phyloP scores from a whole-genome alignment of 352 stramenopile species.

The Nothophytophthora sp. region DNA sequence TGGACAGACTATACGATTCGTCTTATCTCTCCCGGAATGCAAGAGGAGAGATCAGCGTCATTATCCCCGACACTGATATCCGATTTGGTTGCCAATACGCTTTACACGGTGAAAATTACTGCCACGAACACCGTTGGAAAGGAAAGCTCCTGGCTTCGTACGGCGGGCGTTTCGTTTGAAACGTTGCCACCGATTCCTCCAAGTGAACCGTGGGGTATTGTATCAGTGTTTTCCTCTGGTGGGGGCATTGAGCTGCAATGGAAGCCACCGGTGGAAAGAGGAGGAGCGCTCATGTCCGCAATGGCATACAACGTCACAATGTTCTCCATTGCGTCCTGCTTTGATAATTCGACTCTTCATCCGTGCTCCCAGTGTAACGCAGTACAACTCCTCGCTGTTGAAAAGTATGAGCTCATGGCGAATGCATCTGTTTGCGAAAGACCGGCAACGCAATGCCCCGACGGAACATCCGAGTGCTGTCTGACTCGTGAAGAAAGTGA shows the following conservation, averaged over 20 bases:
- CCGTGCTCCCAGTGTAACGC: conserved; percentile 36
- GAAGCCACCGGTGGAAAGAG: conserved; percentile 40
- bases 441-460: conserved; percentile 25
- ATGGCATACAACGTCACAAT: conserved; percentile 54
- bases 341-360: conserved; percentile 1
- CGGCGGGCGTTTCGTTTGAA: conserved; percentile 37
- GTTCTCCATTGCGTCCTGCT: conserved; percentile 35
- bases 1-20: conserved; percentile 25
- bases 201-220: conserved; percentile 35
- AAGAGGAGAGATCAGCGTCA: conserved; percentile 4
- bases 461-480: conserved; percentile 47
- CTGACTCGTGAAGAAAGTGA: conserved; percentile 22
- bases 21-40: conserved; percentile 18
- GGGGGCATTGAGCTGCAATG: conserved; percentile 56
- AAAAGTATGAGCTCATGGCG: conserved; percentile 25
- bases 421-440: conserved; percentile 16
- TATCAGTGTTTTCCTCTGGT: conserved; percentile 29
- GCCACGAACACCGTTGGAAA: conserved; percentile 33
- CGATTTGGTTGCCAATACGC: conserved; percentile 30
- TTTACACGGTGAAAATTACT: conserved; percentile 57
- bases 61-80: conserved; percentile 23
- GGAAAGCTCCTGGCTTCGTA: conserved; percentile 20
- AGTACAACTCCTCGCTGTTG: conserved; percentile 16
- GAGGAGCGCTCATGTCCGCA: conserved; percentile 24
- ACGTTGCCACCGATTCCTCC: conserved; percentile 27